These are phyloP conservation scores for Candida sp. DNA, from an alignment of 1,139 yeast genomes.

Conservation along the genomic window DNA sequence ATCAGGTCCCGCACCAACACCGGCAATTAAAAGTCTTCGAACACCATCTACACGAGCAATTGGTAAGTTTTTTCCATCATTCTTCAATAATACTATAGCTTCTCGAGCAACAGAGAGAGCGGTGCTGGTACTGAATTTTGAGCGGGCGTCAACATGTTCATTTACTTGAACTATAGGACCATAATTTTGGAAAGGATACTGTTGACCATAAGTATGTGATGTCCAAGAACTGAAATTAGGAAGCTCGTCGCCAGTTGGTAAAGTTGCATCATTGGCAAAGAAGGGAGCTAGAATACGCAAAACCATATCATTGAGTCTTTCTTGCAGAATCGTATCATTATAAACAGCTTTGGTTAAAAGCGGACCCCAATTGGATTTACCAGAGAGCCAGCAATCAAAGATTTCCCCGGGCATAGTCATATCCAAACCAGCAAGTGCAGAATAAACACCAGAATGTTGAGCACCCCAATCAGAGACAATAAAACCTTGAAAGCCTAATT, in stretches of 20 bases:
- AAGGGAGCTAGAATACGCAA: conserved; percentile 58
- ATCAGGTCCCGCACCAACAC: conserved; percentile 46
- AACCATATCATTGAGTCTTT: conserved; percentile 61
- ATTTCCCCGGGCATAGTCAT: conserved; percentile 69
- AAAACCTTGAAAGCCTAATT: conserved; percentile 66
- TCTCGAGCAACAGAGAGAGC: conserved; percentile 57
- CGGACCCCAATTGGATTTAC: conserved; percentile 59
- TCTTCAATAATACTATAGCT: conserved; percentile 52
- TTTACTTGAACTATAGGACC: conserved; percentile 55
- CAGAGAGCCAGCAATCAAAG: conserved; percentile 50
- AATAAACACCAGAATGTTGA: conserved; percentile 53
- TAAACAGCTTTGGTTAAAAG: conserved; percentile 52
- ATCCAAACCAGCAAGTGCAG: conserved; percentile 60
- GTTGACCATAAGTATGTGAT: conserved; percentile 49
- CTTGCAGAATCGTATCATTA: conserved; percentile 54
- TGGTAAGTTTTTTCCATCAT: conserved; percentile 49
- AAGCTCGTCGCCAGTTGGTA: conserved; percentile 36
- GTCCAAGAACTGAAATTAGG: conserved; percentile 66
- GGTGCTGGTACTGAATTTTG: conserved; percentile 44
- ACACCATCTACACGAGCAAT: conserved; percentile 40
- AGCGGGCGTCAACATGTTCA: conserved; percentile 53
- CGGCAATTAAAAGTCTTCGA: conserved; percentile 43
- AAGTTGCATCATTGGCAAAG: conserved; percentile 34
- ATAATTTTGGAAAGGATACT: conserved; percentile 48
- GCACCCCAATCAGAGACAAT: conserved; percentile 70